These are phyloP conservation scores for Scheffersomyces illinoinensis DNA, from an alignment of 1,139 yeast species.

Conservation along the genomic window DNA sequence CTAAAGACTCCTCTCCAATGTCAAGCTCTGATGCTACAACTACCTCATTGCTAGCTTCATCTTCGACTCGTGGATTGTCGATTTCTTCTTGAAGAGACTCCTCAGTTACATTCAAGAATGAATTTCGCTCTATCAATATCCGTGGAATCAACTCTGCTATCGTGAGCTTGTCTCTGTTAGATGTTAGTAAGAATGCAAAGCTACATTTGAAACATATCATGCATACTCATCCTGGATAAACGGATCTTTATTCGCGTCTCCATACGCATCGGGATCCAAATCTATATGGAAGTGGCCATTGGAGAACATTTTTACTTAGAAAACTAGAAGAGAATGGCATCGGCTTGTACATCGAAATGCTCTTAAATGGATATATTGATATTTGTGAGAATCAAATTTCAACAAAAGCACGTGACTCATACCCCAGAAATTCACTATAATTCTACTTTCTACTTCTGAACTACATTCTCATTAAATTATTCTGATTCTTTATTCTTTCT, in stretches of 20 bases:
- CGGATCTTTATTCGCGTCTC: constrained; percentile 36
- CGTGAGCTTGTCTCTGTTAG: constrained; percentile 33
- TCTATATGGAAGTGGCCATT: constrained; percentile 10
- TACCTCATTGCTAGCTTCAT: constrained; percentile 7
- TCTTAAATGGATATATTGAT: not conserved
- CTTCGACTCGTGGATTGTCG: constrained; percentile 10
- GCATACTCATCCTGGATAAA: constrained; percentile 44
- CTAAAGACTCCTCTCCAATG: constrained; percentile 8
- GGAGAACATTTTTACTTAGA: not conserved
- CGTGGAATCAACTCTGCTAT: constrained; percentile 44
- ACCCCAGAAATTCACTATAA: not conserved
- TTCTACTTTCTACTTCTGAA: too few relatives aligned
- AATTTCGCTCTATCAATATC: constrained; percentile 38
- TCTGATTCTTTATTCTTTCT: not conserved
- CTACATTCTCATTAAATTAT: not conserved
- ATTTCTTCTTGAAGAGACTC: constrained; percentile 51
- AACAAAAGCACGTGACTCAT: not conserved
- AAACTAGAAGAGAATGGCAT: not conserved
- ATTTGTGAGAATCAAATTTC: not conserved
- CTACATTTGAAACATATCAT: not conserved
- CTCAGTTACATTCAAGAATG: constrained; percentile 55
- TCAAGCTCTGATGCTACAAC: constrained; percentile 4
- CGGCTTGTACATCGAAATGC: not conserved
- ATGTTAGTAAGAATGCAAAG: constrained; percentile 10
- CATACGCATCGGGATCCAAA: constrained; percentile 26